Conservation (phyloP, 2,329 filamentous ascomycete genomes). For the Botrytis sinoallii region DNA sequence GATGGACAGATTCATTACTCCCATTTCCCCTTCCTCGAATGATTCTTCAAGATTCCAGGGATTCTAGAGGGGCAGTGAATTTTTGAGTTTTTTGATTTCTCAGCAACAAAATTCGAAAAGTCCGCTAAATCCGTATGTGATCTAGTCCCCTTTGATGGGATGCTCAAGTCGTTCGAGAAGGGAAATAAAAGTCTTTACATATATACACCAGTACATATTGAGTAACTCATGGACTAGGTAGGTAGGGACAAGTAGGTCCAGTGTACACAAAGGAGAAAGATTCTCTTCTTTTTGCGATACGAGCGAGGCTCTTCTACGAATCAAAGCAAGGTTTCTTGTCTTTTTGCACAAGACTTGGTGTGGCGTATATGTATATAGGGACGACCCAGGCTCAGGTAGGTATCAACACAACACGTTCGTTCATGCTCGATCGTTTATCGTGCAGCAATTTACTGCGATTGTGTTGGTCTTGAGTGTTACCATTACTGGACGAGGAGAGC, state of each 20-base stretch:
- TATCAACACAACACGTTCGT: not conserved
- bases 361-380: not conserved
- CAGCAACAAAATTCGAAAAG: constrained; percentile 2
- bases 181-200: not conserved
- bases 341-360: not conserved
- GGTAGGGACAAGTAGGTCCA: no score
- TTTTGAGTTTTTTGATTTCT: constrained; percentile 12
- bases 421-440: not conserved
- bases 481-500: not conserved
- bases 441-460: not conserved
- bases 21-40: not conserved
- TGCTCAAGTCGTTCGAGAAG: not conserved
- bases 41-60: constrained; percentile 2
- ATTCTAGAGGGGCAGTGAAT: constrained; percentile 11
- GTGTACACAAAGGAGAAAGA: not conserved
- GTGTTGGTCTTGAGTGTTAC: not conserved
- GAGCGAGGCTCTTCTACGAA: not conserved
- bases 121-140: constrained; percentile 10
- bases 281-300: not conserved
- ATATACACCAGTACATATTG: not conserved
- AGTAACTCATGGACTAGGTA: not conserved
- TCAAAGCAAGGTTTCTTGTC: not conserved
- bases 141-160: not conserved
- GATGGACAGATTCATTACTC: not conserved
- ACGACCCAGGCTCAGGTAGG: not conserved